These are phyloP conservation scores for Globisporangium barbulae DNA, from an alignment of 352 stramenopile species.

Conservation along the genomic window DNA sequence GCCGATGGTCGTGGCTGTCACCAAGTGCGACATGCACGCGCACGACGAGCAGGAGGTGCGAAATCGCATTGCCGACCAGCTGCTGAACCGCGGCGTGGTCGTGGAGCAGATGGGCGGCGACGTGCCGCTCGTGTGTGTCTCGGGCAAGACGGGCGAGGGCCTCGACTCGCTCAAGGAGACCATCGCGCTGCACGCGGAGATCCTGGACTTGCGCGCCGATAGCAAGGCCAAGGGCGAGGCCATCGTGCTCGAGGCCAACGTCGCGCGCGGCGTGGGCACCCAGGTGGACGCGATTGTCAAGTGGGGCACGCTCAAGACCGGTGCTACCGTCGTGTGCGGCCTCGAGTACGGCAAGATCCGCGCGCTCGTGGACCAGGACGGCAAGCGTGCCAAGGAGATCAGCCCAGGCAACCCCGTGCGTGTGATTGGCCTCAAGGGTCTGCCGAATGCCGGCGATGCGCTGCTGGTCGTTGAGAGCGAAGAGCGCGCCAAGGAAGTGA, in stretches of 20 bases:
- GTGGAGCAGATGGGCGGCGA: slow-evolving; percentile 94
- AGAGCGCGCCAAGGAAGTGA: slow-evolving; percentile 77
- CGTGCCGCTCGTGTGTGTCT: slow-evolving; percentile 93
- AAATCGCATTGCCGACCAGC: slow-evolving; percentile 74
- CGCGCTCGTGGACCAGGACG: slow-evolving; percentile 57
- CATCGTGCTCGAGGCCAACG: slow-evolving; percentile 94
- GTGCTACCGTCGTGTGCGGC: slow-evolving; percentile 94
- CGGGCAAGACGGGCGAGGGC: slow-evolving; percentile 92
- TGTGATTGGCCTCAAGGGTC: slow-evolving; percentile 81
- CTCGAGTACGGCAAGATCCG: slow-evolving; percentile 94
- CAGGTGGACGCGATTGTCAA: slow-evolving; percentile 96
- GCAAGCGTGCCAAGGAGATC: slow-evolving; percentile 88
- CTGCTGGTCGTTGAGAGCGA: slow-evolving; percentile 72
- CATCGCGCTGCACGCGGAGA: slow-evolving; percentile 94
- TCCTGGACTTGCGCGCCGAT: slow-evolving; percentile 96
- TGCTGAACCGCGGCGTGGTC: slow-evolving; percentile 93
- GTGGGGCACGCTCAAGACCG: slow-evolving; percentile 94
- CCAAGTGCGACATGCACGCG: slow-evolving; percentile 94
- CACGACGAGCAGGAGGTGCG: slow-evolving; percentile 68
- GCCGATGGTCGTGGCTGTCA: slow-evolving; percentile 96
- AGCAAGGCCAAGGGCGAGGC: slow-evolving; percentile 85
- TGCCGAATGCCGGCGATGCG: slow-evolving; percentile 74
- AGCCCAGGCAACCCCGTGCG: slow-evolving; percentile 90
- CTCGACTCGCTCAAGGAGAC: slow-evolving; percentile 97
- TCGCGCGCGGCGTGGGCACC: slow-evolving; percentile 93